Base-by-base conservation (phyloP, 768 basidiomycete genomes). In the Postia placenta region DNA sequence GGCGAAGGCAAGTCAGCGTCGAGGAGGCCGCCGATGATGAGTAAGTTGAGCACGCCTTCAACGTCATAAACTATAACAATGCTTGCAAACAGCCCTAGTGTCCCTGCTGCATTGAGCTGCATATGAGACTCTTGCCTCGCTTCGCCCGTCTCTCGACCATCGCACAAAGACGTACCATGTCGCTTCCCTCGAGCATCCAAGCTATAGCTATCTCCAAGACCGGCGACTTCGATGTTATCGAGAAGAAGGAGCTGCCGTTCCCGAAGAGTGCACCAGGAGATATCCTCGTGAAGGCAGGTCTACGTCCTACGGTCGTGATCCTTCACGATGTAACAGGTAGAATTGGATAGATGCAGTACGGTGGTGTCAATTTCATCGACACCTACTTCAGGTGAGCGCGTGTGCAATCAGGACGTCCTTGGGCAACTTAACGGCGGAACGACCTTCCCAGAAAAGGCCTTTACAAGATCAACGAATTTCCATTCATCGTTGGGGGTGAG, bases 331-430 rank as follows among this genome's bases (percentile, higher is more conserved):
- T 37, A 28, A 30, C 19, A 50, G n/a, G n/a, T 24, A 2, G 14
- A 4, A 3, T 19, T 36, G n/a, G 19, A 5, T 45, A 85, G 86
- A 72, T 83, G 20, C 80, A 89, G 56, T 92, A 83, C 55, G 69
- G 75, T 3, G 90, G 89, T 5, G 77, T 95, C 59, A 96, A 96
- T 70, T 96, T 87, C 63, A 90, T 87, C 60, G 87, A 89, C 61
- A 83, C 80, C 37, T 94, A 95, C 64, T 81, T 75, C 61, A 73
- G 92, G 79, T 85, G 67, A 63, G 69, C 56, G 25, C 49, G 53
- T 17, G 2, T 9, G 17, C 2, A 19, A 12, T 20, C 20, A 11
- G 12, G 22, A 20, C 2, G 9, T 25, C 5, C 11, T 11, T 20
- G 39, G 5, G 45, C n/a, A 42, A 28, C 33, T 12, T 20, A 12